Conservation (phyloP, 1,284 basidiomycete genomes). For the Meripilus lineatus region DNA sequence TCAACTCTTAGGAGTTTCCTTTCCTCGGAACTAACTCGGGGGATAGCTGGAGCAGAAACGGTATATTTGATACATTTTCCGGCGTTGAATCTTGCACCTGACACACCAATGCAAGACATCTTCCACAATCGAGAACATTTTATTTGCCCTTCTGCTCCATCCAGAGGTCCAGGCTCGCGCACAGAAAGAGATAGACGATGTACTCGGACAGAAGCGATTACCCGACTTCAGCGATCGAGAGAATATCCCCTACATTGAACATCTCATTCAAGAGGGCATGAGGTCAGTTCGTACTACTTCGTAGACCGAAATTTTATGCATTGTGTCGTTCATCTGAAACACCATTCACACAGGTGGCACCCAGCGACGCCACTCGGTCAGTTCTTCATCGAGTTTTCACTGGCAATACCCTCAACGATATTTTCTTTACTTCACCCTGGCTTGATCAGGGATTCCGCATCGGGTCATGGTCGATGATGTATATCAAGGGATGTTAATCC, state of each 20-base stretch:
- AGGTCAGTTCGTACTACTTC: background rate
- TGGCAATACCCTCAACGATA: background rate
- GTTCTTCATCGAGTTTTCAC: background rate
- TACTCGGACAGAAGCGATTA: conserved; percentile 7
- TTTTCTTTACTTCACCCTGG: background rate
- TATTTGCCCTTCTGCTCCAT: background rate
- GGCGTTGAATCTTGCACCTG: background rate
- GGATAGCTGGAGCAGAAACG: background rate
- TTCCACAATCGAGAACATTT: background rate
- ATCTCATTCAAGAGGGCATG: conserved; percentile 3
- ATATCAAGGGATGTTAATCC: conserved; percentile 22
- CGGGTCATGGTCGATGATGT: conserved; percentile 19
- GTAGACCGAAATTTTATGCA: background rate
- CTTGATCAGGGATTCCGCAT: conserved; percentile 30
- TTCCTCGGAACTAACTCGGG: background rate
- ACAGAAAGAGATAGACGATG: conserved; percentile 8
- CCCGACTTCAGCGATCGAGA: conserved; percentile 8
- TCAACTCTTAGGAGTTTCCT: background rate
- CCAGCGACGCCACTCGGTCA: background rate
- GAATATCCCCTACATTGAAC: conserved; percentile 5
- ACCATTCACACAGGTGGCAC: background rate
- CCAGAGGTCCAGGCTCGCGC: background rate
- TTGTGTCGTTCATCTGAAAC: background rate
- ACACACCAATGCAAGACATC: background rate
- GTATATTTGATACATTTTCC: background rate